Base-by-base conservation (phyloP, 2,329 filamentous ascomycete species). In the Didymella arachidicola region DNA sequence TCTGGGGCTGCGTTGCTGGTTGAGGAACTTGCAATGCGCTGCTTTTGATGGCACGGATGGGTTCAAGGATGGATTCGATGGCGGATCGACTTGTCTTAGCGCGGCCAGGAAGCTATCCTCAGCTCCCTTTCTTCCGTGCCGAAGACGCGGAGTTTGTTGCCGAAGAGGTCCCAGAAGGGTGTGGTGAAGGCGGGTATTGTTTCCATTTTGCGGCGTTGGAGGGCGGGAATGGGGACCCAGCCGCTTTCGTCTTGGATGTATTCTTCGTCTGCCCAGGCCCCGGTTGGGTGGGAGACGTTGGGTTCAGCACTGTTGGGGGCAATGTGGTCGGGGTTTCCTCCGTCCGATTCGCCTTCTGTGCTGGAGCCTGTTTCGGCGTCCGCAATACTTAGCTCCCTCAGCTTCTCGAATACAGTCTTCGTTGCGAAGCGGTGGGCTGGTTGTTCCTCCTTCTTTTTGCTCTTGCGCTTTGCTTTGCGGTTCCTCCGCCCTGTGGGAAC, bases 121-220 rank as follows among this genome's bases (percentile, higher is more conserved):
- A 39, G 11, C 18, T 39, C 65, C 10, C 61, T 79, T 70, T 89
- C 86, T 45, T 80, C 67, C 0, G 85, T 87, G 2, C 86, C 86
- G 75, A 87, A 88, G 1, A 87, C 81, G 38, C 86, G 78, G 54
- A 88, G 69, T 62, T 81, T 84, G 64, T 88, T 88, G 1, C 83
- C 83, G 69, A 87, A 87, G 10, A 81, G 71, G 4, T 74, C 66
- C 86, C 86, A 89, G 67, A 88, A 87, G 16, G 78, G 72, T 1
- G 78, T 77, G 57, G 83, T 70, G 16, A 58, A 53, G 1, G 2
- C 39, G 7, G 86, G 86, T 60, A 89, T 83, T 44, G 83, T 68
- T 41, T 79, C 71, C 60, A 79, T 80, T 7, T 74, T 54, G 14
- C 57, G 45, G 4, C 74, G 62, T 45, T 64, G 45, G 3, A 55